Evolutionary conservation across 2,329 filamentous ascomycete species (phyloP).

Genomic region (Cucurbitaria berberidis): DNA sequence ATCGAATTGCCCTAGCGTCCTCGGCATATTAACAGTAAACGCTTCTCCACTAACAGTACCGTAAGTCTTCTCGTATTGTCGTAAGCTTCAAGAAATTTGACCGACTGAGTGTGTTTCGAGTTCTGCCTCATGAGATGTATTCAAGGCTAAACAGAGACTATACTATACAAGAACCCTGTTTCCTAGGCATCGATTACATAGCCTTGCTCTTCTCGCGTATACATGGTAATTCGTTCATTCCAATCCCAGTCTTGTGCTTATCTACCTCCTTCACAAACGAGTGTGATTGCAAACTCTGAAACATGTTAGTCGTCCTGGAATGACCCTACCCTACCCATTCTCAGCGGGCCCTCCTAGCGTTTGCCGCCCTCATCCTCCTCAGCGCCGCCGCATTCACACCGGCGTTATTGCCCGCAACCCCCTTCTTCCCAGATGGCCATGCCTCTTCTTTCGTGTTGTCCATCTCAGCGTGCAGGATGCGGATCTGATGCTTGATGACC

Average conservation of each 20-base stretch:
- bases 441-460: constrained; percentile 35
- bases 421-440: constrained; percentile 21
- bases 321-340: not conserved
- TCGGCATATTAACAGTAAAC: too few species aligned
- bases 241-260: not conserved
- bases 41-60: too few species aligned
- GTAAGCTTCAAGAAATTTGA: too few species aligned
- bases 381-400: not conserved
- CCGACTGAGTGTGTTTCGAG: too few species aligned
- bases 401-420: not conserved
- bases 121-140: too few species aligned
- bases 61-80: too few species aligned
- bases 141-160: too few species aligned
- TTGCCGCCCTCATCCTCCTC: not conserved
- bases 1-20: too few species aligned
- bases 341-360: not conserved
- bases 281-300: too few species aligned
- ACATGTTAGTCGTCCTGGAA: too few species aligned
- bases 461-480: constrained; percentile 46
- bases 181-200: not conserved
- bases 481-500: constrained; percentile 46
- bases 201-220: not conserved
- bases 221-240: not conserved
- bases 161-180: too few species aligned
- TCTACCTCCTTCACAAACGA: not conserved